These are phyloP conservation scores for Graphilbum ipis-grandicollis DNA, from an alignment of 2,329 filamentous ascomycete species.

Conservation along the genomic window DNA sequence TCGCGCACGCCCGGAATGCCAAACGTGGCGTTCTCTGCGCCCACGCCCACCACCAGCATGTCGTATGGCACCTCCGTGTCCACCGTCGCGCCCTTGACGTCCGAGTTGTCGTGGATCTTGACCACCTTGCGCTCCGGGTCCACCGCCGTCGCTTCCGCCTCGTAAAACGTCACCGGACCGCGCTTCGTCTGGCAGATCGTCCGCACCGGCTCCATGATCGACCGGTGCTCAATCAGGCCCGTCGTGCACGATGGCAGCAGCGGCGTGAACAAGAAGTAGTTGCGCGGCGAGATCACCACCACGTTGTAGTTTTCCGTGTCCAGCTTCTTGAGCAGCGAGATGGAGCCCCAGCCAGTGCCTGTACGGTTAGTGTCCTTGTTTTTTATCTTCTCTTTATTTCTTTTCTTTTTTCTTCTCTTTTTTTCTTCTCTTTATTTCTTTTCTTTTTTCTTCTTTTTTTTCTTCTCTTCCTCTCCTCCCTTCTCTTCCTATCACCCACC, in stretches of 20 bases:
- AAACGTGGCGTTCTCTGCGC: slow-evolving; percentile 96
- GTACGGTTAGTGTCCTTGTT: slow-evolving; percentile 8
- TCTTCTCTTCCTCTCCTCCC: not conserved
- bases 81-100: slow-evolving; percentile 68
- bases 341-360: slow-evolving; percentile 93
- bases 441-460: too few species aligned
- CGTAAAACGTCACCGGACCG: slow-evolving; percentile 87
- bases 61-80: slow-evolving; percentile 90
- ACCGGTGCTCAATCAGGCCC: slow-evolving; percentile 93
- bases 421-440: too few species aligned
- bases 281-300: slow-evolving; percentile 89
- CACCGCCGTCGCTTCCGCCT: slow-evolving; percentile 91
- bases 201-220: slow-evolving; percentile 98
- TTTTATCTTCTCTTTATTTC: too few species aligned
- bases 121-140: slow-evolving; percentile 82
- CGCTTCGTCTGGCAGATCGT: slow-evolving; percentile 93
- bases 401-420: too few species aligned
- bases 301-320: slow-evolving; percentile 99
- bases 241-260: slow-evolving; percentile 95
- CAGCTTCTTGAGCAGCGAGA: slow-evolving; percentile 94
- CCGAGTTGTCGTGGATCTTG: slow-evolving; percentile 79
- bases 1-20: slow-evolving; percentile 92
- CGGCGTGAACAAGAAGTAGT: slow-evolving; percentile 99
- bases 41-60: slow-evolving; percentile 94
- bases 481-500: slow-evolving; percentile 35